Evolutionary conservation across 805 yeast genomes (phyloP).

Genomic region (Naumovozyma castellii): DNA sequence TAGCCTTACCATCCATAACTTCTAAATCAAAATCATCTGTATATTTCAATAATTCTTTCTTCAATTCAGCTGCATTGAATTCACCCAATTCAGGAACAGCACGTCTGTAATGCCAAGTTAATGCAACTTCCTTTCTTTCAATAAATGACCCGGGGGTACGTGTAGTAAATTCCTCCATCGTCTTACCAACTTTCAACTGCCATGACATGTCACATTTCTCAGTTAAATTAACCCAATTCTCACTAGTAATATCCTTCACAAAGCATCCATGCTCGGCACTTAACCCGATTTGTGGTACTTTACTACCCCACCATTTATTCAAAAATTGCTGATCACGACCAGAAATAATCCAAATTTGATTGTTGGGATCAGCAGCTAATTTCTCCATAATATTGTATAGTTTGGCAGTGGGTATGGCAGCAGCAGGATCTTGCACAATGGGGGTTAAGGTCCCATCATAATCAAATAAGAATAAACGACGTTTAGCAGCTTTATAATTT

Average conservation of each 20-base stretch:
- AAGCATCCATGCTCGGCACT: constrained; percentile 98
- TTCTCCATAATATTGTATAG: constrained; percentile 49
- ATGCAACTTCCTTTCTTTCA: constrained; percentile 84
- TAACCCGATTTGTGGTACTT: constrained; percentile 56
- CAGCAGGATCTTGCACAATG: constrained; percentile 94
- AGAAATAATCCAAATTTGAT: constrained; percentile 88
- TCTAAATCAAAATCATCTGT: constrained; percentile 76
- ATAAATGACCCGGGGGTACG: constrained; percentile 84
- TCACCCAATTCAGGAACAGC: constrained; percentile 90
- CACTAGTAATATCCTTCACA: constrained; percentile 58
- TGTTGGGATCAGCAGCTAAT: constrained; percentile 64
- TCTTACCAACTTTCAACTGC: constrained; percentile 74
- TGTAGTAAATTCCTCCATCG: constrained; percentile 67
- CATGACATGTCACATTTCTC: constrained; percentile 84
- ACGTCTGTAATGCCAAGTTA: constrained; percentile 96
- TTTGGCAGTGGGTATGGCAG: constrained; percentile 85
- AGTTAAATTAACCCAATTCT: constrained; percentile 76
- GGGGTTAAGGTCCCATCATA: constrained; percentile 98
- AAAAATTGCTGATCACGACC: constrained; percentile 91
- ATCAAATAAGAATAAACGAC: constrained; percentile 81
- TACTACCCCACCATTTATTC: constrained; percentile 76
- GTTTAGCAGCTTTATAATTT: constrained; percentile 49
- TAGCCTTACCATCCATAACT: constrained; percentile 95
- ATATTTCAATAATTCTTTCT: constrained; percentile 49
- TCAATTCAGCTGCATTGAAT: constrained; percentile 71